These are phyloP conservation scores for Castanea crenata DNA, from an alignment of 306 rosid genomes.

Conservation along the genomic window DNA sequence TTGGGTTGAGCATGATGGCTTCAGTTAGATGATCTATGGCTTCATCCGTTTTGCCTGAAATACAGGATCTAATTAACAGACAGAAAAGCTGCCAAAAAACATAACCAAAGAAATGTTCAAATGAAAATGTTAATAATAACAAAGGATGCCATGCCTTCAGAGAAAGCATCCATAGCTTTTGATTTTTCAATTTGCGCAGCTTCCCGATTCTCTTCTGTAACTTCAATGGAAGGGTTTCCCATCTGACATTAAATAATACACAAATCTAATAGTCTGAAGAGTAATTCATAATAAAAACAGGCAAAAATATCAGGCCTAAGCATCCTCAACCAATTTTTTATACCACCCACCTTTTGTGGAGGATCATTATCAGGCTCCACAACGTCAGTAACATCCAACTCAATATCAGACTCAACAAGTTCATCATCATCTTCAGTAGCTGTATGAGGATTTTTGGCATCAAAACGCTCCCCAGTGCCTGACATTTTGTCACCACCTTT, in stretches of 20 bases:
- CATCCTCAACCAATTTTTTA: not conserved
- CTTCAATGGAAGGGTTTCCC: conserved; percentile 60
- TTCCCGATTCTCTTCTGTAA: conserved; percentile 62
- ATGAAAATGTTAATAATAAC: not conserved
- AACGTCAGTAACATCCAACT: conserved; percentile 58
- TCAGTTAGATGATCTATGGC: conserved; percentile 72
- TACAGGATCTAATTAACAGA: conserved; percentile 7
- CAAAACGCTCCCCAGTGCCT: conserved; percentile 21
- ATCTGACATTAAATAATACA: conserved; percentile 42
- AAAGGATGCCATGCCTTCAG: conserved; percentile 48
- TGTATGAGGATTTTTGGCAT: conserved; percentile 22
- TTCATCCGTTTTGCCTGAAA: conserved; percentile 59
- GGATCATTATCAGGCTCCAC: conserved; percentile 75
- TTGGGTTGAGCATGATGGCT: conserved; percentile 76
- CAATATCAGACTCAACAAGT: conserved; percentile 72
- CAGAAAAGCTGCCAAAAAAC: not conserved
- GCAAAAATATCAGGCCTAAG: not conserved
- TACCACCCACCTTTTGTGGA: conserved; percentile 55
- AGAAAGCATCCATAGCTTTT: conserved; percentile 52
- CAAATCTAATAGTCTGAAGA: not conserved
- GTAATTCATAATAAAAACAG: not conserved
- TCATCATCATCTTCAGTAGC: conserved; percentile 36
- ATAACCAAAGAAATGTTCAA: conserved; percentile 6
- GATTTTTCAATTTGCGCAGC: conserved; percentile 65
- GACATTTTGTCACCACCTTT: conserved; percentile 25